phyloP scores from a whole-genome alignment of 2,329 filamentous ascomycete species.

The Fusarium fracticaudum region DNA sequence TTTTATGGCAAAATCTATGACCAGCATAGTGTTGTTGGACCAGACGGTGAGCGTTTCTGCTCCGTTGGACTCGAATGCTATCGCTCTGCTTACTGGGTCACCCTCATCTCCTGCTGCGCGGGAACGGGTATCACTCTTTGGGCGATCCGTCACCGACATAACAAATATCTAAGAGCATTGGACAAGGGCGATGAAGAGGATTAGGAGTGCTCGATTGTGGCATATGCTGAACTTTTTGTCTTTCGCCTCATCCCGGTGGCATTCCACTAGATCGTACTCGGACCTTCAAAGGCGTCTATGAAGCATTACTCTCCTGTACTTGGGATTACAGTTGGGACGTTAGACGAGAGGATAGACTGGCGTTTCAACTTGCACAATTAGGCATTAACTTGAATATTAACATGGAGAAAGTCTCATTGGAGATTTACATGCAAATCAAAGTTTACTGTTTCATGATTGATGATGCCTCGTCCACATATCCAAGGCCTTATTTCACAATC shows the following conservation, averaged over 20 bases:
- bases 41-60: slow-evolving; percentile 78
- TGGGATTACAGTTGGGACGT: neutral
- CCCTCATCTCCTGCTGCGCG: slow-evolving; percentile 74
- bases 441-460: slow-evolving; percentile 10
- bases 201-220: slow-evolving; percentile 15
- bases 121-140: slow-evolving; percentile 77
- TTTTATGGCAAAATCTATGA: slow-evolving; percentile 90
- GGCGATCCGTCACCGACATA: slow-evolving; percentile 70
- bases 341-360: slow-evolving; percentile 5
- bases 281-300: slow-evolving; percentile 8
- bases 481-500: slow-evolving; percentile 19
- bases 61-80: slow-evolving; percentile 84
- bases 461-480: slow-evolving; percentile 11
- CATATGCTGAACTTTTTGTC: neutral
- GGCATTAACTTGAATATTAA: neutral
- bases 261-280: neutral
- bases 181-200: slow-evolving; percentile 53
- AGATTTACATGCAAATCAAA: slow-evolving; percentile 28
- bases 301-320: neutral
- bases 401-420: slow-evolving; percentile 25
- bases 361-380: neutral
- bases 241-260: neutral
- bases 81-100: slow-evolving; percentile 80
- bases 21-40: slow-evolving; percentile 74
- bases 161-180: slow-evolving; percentile 50